These are phyloP conservation scores for Pseudevernia furfuracea DNA, from an alignment of 495 filamentous ascomycete species.

Conservation along the genomic window DNA sequence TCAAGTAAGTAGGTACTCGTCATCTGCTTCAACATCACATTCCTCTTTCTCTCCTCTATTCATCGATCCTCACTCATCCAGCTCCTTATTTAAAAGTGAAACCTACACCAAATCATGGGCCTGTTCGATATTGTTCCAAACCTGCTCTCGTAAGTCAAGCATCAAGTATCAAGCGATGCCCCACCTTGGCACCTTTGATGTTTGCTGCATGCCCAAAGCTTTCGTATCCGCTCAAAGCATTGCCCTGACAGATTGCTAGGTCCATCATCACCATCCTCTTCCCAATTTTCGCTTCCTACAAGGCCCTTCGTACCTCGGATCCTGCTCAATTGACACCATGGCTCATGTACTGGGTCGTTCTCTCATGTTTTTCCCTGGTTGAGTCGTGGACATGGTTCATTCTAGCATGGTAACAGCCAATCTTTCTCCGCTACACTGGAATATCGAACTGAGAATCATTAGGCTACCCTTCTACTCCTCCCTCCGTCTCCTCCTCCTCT, in stretches of 20 bases:
- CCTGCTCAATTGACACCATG: constrained; percentile 91
- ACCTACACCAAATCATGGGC: background rate
- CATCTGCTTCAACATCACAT: background rate
- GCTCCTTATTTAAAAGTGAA: background rate
- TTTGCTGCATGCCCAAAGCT: constrained; percentile 18
- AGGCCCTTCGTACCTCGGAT: constrained; percentile 88
- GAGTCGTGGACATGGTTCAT: constrained; percentile 85
- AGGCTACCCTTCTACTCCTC: constrained; percentile 94
- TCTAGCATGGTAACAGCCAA: constrained; percentile 66
- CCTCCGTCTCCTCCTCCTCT: constrained; percentile 76
- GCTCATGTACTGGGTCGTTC: constrained; percentile 98
- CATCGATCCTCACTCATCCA: background rate
- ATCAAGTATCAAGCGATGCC: background rate
- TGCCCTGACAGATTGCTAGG: constrained; percentile 25
- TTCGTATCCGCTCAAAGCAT: background rate
- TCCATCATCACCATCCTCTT: constrained; percentile 88
- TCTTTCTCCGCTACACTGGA: background rate
- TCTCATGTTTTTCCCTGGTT: constrained; percentile 70
- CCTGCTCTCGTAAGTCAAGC: constrained; percentile 27
- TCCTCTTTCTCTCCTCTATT: background rate
- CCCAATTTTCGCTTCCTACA: constrained; percentile 95
- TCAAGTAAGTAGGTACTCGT: background rate
- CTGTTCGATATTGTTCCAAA: constrained; percentile 45
- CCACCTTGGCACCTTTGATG: constrained; percentile 9
- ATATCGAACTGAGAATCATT: background rate